phyloP scores from a whole-genome alignment of 176 grass and related monocot genomes.

The Coix lacrymajobi region DNA sequence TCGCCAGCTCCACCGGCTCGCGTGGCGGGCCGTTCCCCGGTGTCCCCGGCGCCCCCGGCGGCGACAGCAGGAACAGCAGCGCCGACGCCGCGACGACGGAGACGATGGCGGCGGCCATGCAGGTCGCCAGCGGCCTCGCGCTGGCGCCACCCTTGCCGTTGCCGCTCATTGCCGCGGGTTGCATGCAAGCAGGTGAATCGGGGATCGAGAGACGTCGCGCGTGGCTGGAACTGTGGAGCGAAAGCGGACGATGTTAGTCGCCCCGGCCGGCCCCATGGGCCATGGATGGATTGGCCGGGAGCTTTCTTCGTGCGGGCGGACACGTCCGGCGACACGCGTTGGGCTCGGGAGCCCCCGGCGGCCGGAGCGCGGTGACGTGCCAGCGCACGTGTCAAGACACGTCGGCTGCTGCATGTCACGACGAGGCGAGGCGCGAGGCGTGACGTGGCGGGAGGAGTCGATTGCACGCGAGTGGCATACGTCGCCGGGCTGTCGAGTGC shows the following conservation, averaged over 20 bases:
- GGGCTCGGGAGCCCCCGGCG: not conserved
- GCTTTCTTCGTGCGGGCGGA: slow-evolving; percentile 19
- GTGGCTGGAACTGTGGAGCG: not conserved
- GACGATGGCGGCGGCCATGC: not conserved
- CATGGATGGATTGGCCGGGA: not conserved
- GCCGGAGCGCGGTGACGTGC: not conserved
- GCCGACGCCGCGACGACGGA: slow-evolving; percentile 7
- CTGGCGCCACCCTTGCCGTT: not conserved
- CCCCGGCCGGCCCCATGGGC: not conserved
- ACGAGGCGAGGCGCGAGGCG: not conserved
- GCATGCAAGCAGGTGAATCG: not conserved
- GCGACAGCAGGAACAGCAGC: not conserved
- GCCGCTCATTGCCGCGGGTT: not conserved
- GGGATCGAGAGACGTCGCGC: not conserved
- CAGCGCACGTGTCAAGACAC: slow-evolving; percentile 11
- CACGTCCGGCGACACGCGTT: slow-evolving; percentile 25
- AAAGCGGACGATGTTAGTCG: not conserved
- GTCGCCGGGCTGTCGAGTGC: not conserved
- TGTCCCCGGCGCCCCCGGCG: not conserved
- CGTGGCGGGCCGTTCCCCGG: not conserved
- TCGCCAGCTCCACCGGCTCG: slow-evolving; percentile 53
- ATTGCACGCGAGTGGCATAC: slow-evolving; percentile 8
- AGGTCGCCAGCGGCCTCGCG: not conserved
- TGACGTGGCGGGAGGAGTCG: not conserved
- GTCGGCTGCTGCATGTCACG: not conserved